phyloP scores from a whole-genome alignment of 257 asterid species.

The Marsdenia floribunda region DNA sequence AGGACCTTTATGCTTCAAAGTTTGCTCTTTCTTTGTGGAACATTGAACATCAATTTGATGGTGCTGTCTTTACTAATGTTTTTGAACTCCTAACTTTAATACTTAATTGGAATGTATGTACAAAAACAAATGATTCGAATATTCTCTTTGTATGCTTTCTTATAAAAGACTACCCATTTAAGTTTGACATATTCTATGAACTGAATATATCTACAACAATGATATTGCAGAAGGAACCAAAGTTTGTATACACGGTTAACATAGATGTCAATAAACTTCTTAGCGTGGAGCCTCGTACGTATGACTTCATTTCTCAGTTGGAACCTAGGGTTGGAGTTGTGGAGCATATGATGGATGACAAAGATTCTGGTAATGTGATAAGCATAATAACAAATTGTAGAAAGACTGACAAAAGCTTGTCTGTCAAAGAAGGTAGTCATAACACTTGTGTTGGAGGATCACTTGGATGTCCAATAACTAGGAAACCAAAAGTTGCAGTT shows the following conservation, averaged over 20 bases:
- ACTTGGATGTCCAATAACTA: conserved; percentile 19
- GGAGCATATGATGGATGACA: conserved; percentile 48
- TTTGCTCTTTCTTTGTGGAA: not conserved
- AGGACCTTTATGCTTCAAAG: not conserved
- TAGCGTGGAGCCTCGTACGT: conserved; percentile 70
- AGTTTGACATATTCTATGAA: not conserved
- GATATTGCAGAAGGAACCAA: conserved; percentile 70
- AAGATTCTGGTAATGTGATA: conserved; percentile 50
- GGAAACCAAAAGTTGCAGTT: conserved; percentile 70
- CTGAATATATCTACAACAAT: conserved; percentile 17
- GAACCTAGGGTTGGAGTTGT: conserved; percentile 65
- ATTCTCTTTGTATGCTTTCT: not conserved
- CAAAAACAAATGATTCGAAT: not conserved
- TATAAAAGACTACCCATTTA: not conserved
- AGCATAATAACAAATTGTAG: conserved; percentile 36
- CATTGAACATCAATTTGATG: not conserved
- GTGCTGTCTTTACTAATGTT: not conserved
- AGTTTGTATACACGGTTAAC: conserved; percentile 85
- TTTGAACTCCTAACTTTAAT: not conserved
- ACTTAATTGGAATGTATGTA: not conserved
- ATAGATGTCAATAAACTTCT: conserved; percentile 64
- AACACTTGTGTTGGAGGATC: conserved; percentile 23
- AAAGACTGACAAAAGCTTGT: conserved; percentile 27
- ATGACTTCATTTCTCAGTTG: conserved; percentile 68
- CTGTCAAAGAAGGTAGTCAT: conserved; percentile 25